Conservation (phyloP, 2,329 filamentous ascomycete species). For the Fusarium falciforme region DNA sequence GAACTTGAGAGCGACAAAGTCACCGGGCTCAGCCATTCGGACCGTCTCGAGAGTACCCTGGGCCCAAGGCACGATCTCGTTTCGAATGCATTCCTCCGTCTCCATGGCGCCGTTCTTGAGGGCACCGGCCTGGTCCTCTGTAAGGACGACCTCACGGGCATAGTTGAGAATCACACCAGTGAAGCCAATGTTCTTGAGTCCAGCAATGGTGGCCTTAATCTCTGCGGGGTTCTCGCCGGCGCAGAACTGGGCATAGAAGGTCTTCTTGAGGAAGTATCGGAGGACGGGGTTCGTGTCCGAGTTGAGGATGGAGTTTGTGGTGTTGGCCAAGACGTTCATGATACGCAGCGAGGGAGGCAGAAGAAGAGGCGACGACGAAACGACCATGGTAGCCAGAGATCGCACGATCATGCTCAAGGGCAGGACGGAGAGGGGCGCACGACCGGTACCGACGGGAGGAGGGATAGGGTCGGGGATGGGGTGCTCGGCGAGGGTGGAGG, state of each 20-base stretch:
- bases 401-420: constrained; percentile 75
- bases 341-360: constrained; percentile 76
- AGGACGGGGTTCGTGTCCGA: constrained; percentile 81
- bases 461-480: constrained; percentile 47
- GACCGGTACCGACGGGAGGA: constrained; percentile 41
- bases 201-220: constrained; percentile 72
- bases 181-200: constrained; percentile 80
- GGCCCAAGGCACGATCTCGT: constrained; percentile 78
- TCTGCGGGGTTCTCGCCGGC: constrained; percentile 80
- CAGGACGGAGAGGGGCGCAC: constrained; percentile 71
- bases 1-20: constrained; percentile 80
- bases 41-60: constrained; percentile 81
- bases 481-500: constrained; percentile 49
- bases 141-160: constrained; percentile 82
- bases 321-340: constrained; percentile 77
- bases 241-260: constrained; percentile 93
- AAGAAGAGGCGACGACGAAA: constrained; percentile 77
- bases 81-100: constrained; percentile 60
- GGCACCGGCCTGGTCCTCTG: constrained; percentile 61
- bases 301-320: constrained; percentile 73
- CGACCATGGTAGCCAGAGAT: constrained; percentile 74
- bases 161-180: constrained; percentile 87
- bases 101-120: constrained; percentile 60
- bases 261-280: constrained; percentile 77
- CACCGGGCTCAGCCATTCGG: constrained; percentile 69